Conservation (phyloP, 2,329 filamentous ascomycete species). For the Orbilia ellipsospora region DNA sequence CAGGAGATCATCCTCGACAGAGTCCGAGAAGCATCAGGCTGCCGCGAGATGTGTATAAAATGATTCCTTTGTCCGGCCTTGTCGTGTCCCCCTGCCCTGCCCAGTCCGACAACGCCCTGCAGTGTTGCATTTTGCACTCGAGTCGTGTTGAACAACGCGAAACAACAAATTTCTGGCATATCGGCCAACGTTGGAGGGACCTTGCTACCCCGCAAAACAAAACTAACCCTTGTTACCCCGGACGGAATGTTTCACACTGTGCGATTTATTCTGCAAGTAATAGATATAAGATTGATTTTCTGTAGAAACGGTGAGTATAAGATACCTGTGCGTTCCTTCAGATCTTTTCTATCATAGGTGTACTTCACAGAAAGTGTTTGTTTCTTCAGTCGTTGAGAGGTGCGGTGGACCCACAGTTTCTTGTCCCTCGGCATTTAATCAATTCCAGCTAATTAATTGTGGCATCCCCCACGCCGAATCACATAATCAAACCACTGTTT, state of each 20-base stretch:
- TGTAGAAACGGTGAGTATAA: conserved; percentile 3
- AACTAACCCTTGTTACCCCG: conserved; percentile 7
- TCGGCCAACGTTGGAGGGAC: neutral
- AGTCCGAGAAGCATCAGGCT: conserved; percentile 4
- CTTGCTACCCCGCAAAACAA: neutral
- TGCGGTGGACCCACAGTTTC: conserved; percentile 14
- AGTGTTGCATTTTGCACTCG: conserved; percentile 36
- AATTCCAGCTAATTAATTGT: neutral
- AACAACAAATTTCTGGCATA: neutral
- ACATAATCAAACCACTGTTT: no score
- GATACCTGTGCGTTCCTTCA: neutral
- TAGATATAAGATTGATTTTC: neutral
- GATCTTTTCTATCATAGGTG: neutral
- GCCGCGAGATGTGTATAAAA: conserved; percentile 23
- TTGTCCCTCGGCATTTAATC: conserved; percentile 43
- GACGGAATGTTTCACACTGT: neutral
- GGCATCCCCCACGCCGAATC: conserved; percentile 23
- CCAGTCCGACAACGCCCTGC: neutral
- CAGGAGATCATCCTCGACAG: neutral
- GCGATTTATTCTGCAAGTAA: neutral
- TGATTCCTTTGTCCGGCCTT: neutral
- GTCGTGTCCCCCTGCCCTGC: no score
- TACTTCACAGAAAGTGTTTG: conserved; percentile 4
- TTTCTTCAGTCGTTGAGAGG: conserved; percentile 25
- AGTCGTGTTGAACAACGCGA: conserved; percentile 31